These are phyloP conservation scores for Citrus hindsii DNA, from an alignment of 345 rosid species.

Conservation along the genomic window DNA sequence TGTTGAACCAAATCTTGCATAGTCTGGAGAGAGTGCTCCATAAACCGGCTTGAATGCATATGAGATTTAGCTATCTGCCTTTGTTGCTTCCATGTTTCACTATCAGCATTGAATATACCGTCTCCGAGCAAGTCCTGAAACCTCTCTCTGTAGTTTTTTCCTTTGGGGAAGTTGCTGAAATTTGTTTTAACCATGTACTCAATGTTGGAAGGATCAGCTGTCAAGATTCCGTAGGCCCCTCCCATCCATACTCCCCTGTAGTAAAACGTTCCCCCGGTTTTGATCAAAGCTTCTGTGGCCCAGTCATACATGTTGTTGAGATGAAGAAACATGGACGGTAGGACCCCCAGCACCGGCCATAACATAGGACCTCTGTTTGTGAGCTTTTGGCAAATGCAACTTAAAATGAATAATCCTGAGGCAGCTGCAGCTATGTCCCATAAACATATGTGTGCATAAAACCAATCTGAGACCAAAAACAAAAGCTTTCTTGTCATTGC, in stretches of 20 bases:
- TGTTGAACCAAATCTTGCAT: conserved; percentile 46
- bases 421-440: conserved; percentile 44
- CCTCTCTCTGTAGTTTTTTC: conserved; percentile 53
- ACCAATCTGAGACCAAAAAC: conserved; percentile 18
- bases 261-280: conserved; percentile 45
- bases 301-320: conserved; percentile 34
- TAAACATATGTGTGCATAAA: conserved; percentile 24
- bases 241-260: conserved; percentile 62
- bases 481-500: conserved; percentile 3
- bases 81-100: conserved; percentile 62
- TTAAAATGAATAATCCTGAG: conserved; percentile 45
- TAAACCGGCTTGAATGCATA: conserved; percentile 65
- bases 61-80: conserved; percentile 43
- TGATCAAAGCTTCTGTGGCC: conserved; percentile 37
- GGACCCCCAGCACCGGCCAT: conserved; percentile 67
- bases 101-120: conserved; percentile 70
- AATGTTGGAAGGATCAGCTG: conserved; percentile 49
- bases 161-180: conserved; percentile 74
- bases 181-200: conserved; percentile 66
- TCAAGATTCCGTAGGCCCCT: conserved; percentile 47
- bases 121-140: conserved; percentile 59
- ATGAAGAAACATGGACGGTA: conserved; percentile 34
- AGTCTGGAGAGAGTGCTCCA: conserved; percentile 41
- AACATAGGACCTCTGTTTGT: conserved; percentile 51
- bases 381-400: conserved; percentile 45